phyloP scores from a whole-genome alignment of 352 stramenopile species.

The Globisporangium takayamanum region DNA sequence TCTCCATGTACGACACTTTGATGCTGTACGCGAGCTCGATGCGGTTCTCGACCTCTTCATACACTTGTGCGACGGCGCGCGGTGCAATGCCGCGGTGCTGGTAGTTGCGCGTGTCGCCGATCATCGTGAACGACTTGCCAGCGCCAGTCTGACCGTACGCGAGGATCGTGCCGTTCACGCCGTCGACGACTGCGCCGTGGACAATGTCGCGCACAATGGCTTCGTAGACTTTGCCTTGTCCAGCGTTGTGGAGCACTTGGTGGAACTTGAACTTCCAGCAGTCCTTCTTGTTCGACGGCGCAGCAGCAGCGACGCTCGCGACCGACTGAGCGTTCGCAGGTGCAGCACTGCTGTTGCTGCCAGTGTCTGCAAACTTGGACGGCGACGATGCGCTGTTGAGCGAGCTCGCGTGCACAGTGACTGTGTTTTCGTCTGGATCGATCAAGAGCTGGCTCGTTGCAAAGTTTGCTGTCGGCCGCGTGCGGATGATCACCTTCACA shows the following conservation, averaged over 20 bases:
- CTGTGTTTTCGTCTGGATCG: slow-evolving; percentile 65
- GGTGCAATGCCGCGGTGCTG: slow-evolving; percentile 88
- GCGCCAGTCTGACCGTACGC: slow-evolving; percentile 87
- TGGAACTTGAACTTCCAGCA: slow-evolving; percentile 90
- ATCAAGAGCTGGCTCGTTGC: slow-evolving; percentile 73
- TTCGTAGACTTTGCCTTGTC: slow-evolving; percentile 89
- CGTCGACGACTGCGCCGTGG: slow-evolving; percentile 79
- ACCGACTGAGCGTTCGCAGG: slow-evolving; percentile 1
- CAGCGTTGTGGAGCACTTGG: slow-evolving; percentile 89
- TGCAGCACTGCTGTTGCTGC: neutral
- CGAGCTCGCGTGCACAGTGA: slow-evolving; percentile 46
- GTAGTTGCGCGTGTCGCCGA: slow-evolving; percentile 89
- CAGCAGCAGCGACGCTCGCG: slow-evolving; percentile 12
- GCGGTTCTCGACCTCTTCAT: slow-evolving; percentile 83
- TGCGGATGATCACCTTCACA: slow-evolving; percentile 84
- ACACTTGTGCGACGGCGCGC: slow-evolving; percentile 83
- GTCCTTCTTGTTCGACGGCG: slow-evolving; percentile 71
- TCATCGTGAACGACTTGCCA: slow-evolving; percentile 91
- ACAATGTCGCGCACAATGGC: slow-evolving; percentile 86
- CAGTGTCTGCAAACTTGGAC: slow-evolving; percentile 20
- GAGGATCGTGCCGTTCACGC: slow-evolving; percentile 86
- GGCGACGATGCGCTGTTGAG: slow-evolving; percentile 15
- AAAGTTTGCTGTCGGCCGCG: slow-evolving; percentile 71
- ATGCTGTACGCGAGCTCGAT: slow-evolving; percentile 88
- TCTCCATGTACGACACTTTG: slow-evolving; percentile 92